Evolutionary conservation across 768 basidiomycete genomes (phyloP).

Genomic region (Serendipita sp.): DNA sequence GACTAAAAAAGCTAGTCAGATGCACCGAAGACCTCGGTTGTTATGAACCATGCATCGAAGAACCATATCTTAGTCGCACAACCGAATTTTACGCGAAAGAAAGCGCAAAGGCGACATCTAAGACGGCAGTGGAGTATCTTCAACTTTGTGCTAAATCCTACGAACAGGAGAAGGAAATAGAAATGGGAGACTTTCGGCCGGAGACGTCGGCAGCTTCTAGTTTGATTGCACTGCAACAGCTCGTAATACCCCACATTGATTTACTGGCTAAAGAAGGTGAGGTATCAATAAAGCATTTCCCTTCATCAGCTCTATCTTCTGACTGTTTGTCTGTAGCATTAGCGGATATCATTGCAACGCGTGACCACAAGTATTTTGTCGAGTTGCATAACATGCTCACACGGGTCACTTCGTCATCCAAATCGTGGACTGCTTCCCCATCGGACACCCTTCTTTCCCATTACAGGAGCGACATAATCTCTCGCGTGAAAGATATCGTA

Average conservation of each 20-base stretch:
- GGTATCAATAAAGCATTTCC: not conserved
- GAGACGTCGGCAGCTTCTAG: not conserved
- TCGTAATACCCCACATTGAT: not conserved
- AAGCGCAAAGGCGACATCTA: not conserved
- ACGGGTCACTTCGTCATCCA: not conserved
- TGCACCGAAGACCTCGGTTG: not conserved
- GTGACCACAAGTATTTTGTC: not conserved
- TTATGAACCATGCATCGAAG: not conserved
- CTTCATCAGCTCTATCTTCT: not conserved
- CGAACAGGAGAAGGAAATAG: not conserved
- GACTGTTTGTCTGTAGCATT: not conserved
- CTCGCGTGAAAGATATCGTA: slow-evolving; percentile 43
- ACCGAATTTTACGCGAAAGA: not conserved
- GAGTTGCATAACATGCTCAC: not conserved
- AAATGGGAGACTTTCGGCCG: not conserved
- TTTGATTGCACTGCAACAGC: not conserved
- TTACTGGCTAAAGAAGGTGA: not conserved
- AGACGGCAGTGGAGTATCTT: not conserved
- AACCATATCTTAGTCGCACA: not conserved
- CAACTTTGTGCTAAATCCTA: not conserved
- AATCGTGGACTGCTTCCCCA: not conserved
- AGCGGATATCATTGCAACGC: not conserved
- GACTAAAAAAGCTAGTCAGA: not conserved
- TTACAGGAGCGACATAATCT: not conserved
- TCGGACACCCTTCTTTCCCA: slow-evolving; percentile 24